These are phyloP conservation scores for Psilocybe cyanescens DNA, from an alignment of 768 basidiomycete genomes.

Conservation along the genomic window DNA sequence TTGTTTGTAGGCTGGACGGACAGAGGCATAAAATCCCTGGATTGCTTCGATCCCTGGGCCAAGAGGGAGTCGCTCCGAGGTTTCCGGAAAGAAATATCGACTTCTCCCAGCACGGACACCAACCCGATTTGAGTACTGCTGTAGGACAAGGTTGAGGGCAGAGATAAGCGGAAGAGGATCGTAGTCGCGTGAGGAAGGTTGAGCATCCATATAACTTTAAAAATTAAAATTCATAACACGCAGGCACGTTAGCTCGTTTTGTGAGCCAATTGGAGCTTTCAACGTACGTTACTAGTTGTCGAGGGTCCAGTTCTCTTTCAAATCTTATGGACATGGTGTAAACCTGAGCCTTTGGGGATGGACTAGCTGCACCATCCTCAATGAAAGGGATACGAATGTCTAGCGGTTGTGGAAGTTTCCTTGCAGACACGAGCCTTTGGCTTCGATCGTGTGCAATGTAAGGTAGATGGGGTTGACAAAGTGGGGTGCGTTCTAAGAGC, in stretches of 20 bases:
- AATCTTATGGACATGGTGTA: conserved; percentile 48
- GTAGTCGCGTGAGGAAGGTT: conserved; percentile 42
- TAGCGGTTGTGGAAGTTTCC: conserved; percentile 47
- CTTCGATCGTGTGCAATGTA: conserved; percentile 59
- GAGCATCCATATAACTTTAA: conserved; percentile 55
- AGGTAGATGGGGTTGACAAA: conserved; percentile 35
- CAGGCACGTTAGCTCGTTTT: too few species aligned
- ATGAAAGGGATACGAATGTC: conserved; percentile 43
- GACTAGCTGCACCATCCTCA: conserved; percentile 42
- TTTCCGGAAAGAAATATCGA: conserved; percentile 56
- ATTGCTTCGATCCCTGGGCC: conserved; percentile 40
- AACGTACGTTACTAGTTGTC: conserved; percentile 37
- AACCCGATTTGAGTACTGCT: conserved; percentile 46
- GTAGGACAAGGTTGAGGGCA: conserved; percentile 61
- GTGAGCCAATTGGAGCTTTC: background rate
- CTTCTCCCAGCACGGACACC: conserved; percentile 60
- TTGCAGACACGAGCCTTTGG: conserved; percentile 49
- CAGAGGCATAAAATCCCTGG: conserved; percentile 54
- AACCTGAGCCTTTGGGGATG: conserved; percentile 37
- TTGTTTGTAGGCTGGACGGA: conserved; percentile 50
- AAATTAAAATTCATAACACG: conserved; percentile 22
- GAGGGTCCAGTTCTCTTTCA: conserved; percentile 40
- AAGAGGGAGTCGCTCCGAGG: conserved; percentile 26
- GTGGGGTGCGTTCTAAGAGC: conserved; percentile 48
- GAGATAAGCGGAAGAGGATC: conserved; percentile 56